Conservation (phyloP, 225 moss, liverwort and hornwort species). For the Climacium dendroides region DNA sequence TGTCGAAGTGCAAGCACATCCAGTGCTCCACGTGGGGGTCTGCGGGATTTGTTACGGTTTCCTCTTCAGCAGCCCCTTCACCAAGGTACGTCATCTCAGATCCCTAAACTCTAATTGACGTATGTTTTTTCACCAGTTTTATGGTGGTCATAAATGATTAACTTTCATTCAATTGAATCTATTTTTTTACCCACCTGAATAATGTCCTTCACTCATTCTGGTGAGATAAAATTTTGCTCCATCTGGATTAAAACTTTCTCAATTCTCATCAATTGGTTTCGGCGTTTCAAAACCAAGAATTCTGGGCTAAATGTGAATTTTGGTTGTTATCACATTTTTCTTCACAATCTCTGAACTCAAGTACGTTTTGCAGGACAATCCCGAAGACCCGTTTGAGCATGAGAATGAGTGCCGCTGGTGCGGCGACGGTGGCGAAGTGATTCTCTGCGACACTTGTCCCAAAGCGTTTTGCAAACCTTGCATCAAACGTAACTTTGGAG, state of each 20-base stretch:
- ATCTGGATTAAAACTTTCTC: too few species aligned
- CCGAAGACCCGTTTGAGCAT: conserved; percentile 23
- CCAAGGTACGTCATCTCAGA: background rate
- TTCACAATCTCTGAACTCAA: background rate
- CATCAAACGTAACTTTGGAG: conserved; percentile 48
- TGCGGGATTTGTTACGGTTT: background rate
- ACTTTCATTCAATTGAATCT: too few species aligned
- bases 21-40: background rate
- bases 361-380: background rate
- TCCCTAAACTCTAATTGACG: too few species aligned
- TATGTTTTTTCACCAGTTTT: too few species aligned
- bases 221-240: too few species aligned
- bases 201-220: too few species aligned
- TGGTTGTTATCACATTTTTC: background rate
- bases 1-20: background rate
- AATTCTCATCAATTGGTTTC: too few species aligned
- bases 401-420: conserved; percentile 85
- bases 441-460: conserved; percentile 55
- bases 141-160: background rate
- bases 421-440: conserved; percentile 58
- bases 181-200: too few species aligned
- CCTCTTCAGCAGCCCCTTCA: conserved; percentile 11
- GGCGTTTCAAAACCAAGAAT: too few species aligned
- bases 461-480: conserved; percentile 56
- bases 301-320: background rate